Base-by-base conservation (phyloP, 2,329 filamentous ascomycete species). In the Penicillium sp. region DNA sequence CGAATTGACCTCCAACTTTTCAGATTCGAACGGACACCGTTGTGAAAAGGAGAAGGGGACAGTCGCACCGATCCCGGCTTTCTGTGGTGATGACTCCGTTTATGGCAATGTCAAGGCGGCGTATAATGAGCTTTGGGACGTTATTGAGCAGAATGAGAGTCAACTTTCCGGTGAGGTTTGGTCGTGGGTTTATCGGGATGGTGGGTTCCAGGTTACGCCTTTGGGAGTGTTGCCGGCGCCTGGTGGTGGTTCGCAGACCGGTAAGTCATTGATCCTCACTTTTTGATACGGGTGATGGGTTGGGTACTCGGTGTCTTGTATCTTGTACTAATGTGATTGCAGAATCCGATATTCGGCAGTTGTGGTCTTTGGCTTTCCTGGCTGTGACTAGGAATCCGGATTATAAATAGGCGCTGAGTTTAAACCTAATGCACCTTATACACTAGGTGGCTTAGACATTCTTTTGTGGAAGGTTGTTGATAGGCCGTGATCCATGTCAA, bases 91-190 rank as follows among this genome's bases (percentile, higher is more conserved):
- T 55, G 28, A 64, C 0, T 58, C 54, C 0, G 79, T 89, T 0
- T 75, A 82, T 58, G 59, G 54, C 1, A 84, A 83, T 51, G 72
- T 87, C 4, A 73, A 75, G 30, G 62, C 65, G 0, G 87, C 87
- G 0, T 89, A 89, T 65, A 87, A 86, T 63, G 74, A 78, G 3
- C 78, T 89, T 0, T 89, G 87, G 87, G 83, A 88, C 66, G 76
- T 82, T 0, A 87, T 89, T 35, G 85, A 88, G 33, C 77, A 76
- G 0, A 89, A 89, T 61, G 63, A 66, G 2, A 75, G 72, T 2
- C 79, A 85, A 58, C 72, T 89, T 15, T 84, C 83, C 60, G 79
- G 78, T 1, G 87, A 89, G 68, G 85, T 89, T 0, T 89, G 88
- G 87, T 86, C 83, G 55, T 89, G 86, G 86, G 78, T 79, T 8